Conservation (phyloP, 495 filamentous ascomycete genomes). For the Hyaloscypha variabilis region DNA sequence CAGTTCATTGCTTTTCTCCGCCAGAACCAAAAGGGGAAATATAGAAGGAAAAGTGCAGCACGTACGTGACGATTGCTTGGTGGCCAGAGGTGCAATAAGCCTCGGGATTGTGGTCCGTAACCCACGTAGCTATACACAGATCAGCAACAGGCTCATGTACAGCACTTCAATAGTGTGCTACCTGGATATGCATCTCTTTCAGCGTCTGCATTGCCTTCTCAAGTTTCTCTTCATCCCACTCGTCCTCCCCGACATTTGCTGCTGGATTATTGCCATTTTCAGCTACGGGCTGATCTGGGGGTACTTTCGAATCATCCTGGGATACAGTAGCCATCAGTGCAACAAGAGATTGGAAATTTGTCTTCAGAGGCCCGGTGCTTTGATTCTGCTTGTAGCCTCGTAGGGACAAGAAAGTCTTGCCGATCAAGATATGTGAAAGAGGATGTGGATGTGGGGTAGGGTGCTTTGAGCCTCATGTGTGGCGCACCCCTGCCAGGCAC, state of each 20-base stretch:
- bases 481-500: not conserved
- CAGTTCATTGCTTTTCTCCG: not conserved
- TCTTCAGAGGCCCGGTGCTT: not conserved
- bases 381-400: too few relatives aligned
- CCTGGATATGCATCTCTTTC: slow-evolving; percentile 37
- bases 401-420: not conserved
- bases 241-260: slow-evolving; percentile 16
- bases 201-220: slow-evolving; percentile 28
- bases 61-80: slow-evolving; percentile 42
- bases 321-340: slow-evolving; percentile 6
- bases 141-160: slow-evolving; percentile 14
- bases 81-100: slow-evolving; percentile 45
- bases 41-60: not conserved
- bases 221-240: slow-evolving; percentile 33
- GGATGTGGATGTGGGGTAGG: not conserved
- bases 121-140: slow-evolving; percentile 38
- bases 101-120: slow-evolving; percentile 48
- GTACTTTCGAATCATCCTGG: slow-evolving; percentile 1
- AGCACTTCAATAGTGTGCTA: slow-evolving; percentile 1
- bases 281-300: not conserved
- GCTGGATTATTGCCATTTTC: not conserved
- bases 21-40: not conserved
- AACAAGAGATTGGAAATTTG: not conserved
- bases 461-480: not conserved
- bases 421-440: not conserved